These are phyloP conservation scores for Leccinum longicurvipes DNA, from an alignment of 768 basidiomycete genomes.

Conservation along the genomic window DNA sequence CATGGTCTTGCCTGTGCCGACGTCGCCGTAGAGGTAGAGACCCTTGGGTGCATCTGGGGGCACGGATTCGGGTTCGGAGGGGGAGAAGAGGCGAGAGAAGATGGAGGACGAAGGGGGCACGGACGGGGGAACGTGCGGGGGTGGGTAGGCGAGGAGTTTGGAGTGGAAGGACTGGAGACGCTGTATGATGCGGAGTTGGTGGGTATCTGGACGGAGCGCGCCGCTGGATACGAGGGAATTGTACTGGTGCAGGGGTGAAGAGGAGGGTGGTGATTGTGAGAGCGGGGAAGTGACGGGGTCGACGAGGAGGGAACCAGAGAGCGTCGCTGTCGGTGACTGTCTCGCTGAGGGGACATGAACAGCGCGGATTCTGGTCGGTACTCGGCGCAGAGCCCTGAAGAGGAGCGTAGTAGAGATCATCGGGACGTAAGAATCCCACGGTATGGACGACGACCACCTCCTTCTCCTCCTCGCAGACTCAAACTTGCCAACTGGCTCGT, in stretches of 20 bases:
- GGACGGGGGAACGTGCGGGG: conserved; percentile 51
- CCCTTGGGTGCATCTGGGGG: conserved; percentile 71
- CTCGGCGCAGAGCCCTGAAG: not conserved
- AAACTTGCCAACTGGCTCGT: conserved; percentile 95
- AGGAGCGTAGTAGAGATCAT: not conserved
- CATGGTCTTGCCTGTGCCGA: conserved; percentile 98
- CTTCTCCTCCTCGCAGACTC: conserved; percentile 83
- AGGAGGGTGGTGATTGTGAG: not conserved
- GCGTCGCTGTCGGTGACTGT: conserved; percentile 8
- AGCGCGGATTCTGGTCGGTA: not conserved
- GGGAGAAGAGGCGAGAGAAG: conserved; percentile 30
- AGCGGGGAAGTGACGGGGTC: not conserved
- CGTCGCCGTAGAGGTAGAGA: conserved; percentile 93
- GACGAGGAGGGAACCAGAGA: not conserved
- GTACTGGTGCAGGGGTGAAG: conserved; percentile 38
- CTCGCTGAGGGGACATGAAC: conserved; percentile 5
- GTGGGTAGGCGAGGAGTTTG: conserved; percentile 64
- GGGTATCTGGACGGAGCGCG: conserved; percentile 67
- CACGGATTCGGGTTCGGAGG: conserved; percentile 27
- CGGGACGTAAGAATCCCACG: not conserved
- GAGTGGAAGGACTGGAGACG: conserved; percentile 80
- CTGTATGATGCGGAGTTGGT: conserved; percentile 82
- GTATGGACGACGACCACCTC: conserved; percentile 47
- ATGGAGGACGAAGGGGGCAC: conserved; percentile 32
- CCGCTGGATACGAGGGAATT: conserved; percentile 48